These are phyloP conservation scores for Yamadazyma mexicana DNA, from an alignment of 1,139 yeast genomes.

Conservation along the genomic window DNA sequence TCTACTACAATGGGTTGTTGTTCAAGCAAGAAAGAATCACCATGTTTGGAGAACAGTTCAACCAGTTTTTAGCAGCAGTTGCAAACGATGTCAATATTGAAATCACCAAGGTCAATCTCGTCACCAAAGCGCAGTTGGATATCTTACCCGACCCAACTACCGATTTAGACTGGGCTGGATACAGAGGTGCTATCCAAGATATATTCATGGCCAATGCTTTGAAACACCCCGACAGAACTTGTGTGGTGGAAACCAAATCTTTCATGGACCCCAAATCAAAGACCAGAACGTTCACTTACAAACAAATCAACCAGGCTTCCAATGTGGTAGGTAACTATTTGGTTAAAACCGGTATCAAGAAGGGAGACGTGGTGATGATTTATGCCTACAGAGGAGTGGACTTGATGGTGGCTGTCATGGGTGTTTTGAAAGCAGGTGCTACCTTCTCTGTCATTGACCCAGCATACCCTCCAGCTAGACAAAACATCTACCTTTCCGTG, in stretches of 20 bases:
- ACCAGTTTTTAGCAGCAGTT: constrained; percentile 44
- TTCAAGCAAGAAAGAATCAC: constrained; percentile 70
- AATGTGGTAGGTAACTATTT: constrained; percentile 90
- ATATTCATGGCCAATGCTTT: constrained; percentile 85
- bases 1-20: constrained; percentile 74
- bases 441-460: constrained; percentile 98
- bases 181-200: constrained; percentile 94
- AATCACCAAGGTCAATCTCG: constrained; percentile 64
- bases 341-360: constrained; percentile 73
- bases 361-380: constrained; percentile 96
- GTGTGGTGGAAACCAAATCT: constrained; percentile 90
- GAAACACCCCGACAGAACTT: constrained; percentile 77
- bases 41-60: constrained; percentile 72
- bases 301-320: constrained; percentile 90
- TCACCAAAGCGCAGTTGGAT: constrained; percentile 59
- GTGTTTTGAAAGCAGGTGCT: constrained; percentile 97
- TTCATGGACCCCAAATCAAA: constrained; percentile 53
- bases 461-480: constrained; percentile 98
- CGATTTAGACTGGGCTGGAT: constrained; percentile 87
- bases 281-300: constrained; percentile 75
- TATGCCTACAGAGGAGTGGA: constrained; percentile 98
- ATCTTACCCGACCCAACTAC: constrained; percentile 84
- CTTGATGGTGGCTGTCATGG: constrained; percentile 94
- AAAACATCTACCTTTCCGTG: constrained; percentile 85
- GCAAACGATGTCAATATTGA: constrained; percentile 30